A percentile compares a stretch with the other conserved stretches of the same genome.
These are phyloP conservation scores for Sugiyamaella japonica DNA, from an alignment of 1,139 yeast genomes.

Conservation along the genomic window DNA sequence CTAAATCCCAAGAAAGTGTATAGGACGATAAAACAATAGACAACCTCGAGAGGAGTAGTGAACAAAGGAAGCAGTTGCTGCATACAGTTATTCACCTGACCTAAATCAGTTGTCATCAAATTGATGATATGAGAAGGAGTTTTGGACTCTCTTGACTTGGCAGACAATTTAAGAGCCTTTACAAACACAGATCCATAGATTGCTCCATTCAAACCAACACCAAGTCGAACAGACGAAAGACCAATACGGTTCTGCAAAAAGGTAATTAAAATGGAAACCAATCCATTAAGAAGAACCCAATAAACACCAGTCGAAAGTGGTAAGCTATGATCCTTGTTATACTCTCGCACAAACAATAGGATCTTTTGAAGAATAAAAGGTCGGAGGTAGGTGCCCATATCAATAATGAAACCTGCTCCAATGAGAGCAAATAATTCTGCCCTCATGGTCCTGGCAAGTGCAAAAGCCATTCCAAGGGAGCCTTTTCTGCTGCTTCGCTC, in stretches of 20 bases:
- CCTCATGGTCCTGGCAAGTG: conserved; percentile 65
- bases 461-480: conserved; percentile 46
- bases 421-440: conserved; percentile 23
- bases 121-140: conserved; percentile 94
- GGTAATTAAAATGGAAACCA: conserved; percentile 73
- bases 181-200: conserved; percentile 71
- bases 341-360: conserved; percentile 77
- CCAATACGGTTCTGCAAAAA: conserved; percentile 49
- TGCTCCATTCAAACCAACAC: conserved; percentile 46
- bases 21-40: conserved; percentile 55
- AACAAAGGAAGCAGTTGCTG: conserved; percentile 49
- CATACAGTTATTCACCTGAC: conserved; percentile 57
- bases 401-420: conserved; percentile 15
- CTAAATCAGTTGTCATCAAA: conserved; percentile 63
- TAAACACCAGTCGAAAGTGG: conserved; percentile 74
- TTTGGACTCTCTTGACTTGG: conserved; percentile 71
- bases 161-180: conserved; percentile 75
- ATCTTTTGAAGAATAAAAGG: conserved; percentile 75
- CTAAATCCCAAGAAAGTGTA: conserved; percentile 61
- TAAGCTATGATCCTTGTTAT: conserved; percentile 42
- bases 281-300: conserved; percentile 77
- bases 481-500: conserved; percentile 35
- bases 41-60: conserved; percentile 59
- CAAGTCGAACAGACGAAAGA: conserved; percentile 36
- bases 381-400: conserved; percentile 47